phyloP scores from a whole-genome alignment of 1,284 basidiomycete genomes.

The Leucoagaricus sp. region DNA sequence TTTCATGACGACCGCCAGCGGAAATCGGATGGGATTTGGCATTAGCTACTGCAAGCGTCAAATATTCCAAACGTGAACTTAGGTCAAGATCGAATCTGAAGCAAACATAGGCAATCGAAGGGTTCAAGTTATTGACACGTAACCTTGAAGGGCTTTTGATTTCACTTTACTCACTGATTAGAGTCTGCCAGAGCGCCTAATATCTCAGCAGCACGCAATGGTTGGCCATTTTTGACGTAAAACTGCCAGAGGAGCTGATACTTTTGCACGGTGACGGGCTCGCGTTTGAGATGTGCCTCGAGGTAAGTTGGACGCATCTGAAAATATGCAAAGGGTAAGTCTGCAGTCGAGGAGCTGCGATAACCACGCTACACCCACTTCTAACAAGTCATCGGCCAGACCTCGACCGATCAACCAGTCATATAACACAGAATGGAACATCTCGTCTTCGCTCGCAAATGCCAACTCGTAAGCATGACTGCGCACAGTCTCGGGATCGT shows the following conservation, averaged over 20 bases:
- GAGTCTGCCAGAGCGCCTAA: conserved; percentile 87
- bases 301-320: conserved; percentile 84
- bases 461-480: conserved; percentile 81
- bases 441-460: conserved; percentile 83
- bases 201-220: conserved; percentile 85
- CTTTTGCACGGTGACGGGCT: conserved; percentile 81
- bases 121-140: neutral
- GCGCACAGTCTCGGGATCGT: conserved; percentile 67
- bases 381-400: conserved; percentile 87
- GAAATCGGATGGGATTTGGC: conserved; percentile 92
- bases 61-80: conserved; percentile 79
- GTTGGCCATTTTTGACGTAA: conserved; percentile 90
- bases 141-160: conserved; percentile 11
- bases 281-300: conserved; percentile 84
- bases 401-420: conserved; percentile 87
- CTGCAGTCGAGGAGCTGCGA: conserved; percentile 10
- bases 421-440: conserved; percentile 95
- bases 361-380: conserved; percentile 49
- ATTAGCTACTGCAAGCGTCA: conserved; percentile 92
- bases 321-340: conserved; percentile 15
- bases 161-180: conserved; percentile 80
- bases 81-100: conserved; percentile 70
- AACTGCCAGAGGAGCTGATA: conserved; percentile 96
- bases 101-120: neutral
- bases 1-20: conserved; percentile 74